Evolutionary conservation across 495 filamentous ascomycete genomes (phyloP).

Genomic region (Annulohypoxylon maeteangense): DNA sequence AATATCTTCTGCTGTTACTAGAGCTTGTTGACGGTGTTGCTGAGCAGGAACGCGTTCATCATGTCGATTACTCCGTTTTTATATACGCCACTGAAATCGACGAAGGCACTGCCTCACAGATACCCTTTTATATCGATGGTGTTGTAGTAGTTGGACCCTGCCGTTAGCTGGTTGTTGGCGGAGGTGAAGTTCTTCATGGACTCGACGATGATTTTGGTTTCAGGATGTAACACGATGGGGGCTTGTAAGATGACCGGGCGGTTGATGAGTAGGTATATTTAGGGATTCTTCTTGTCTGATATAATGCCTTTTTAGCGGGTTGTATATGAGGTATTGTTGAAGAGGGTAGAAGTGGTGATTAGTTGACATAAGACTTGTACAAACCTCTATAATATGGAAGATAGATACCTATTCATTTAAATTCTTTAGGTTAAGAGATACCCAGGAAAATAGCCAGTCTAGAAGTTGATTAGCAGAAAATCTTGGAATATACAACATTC

Average conservation of each 20-base stretch:
- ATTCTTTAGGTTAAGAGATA: no score
- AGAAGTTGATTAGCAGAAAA: no score
- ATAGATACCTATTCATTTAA: no score
- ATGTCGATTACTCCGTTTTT: constrained; percentile 16
- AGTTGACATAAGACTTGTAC: no score
- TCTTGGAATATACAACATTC: no score
- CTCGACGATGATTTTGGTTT: constrained; percentile 4
- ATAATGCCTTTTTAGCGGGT: background rate
- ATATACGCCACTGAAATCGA: constrained; percentile 10
- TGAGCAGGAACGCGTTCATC: constrained; percentile 11
- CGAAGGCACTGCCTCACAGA: constrained; percentile 16
- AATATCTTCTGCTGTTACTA: constrained; percentile 29
- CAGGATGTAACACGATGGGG: background rate
- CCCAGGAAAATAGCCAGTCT: no score
- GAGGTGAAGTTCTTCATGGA: constrained; percentile 23
- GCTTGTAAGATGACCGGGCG: background rate
- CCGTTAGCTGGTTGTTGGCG: constrained; percentile 21
- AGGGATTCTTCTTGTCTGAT: background rate
- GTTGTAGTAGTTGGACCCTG: constrained; percentile 12
- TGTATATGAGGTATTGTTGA: background rate
- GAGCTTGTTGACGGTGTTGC: constrained; percentile 25
- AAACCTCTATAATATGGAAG: no score
- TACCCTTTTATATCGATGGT: constrained; percentile 17
- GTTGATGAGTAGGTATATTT: background rate
- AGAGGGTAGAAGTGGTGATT: no score